Conservation (phyloP, 1,284 basidiomycete genomes). For the Vanrija sp. region DNA sequence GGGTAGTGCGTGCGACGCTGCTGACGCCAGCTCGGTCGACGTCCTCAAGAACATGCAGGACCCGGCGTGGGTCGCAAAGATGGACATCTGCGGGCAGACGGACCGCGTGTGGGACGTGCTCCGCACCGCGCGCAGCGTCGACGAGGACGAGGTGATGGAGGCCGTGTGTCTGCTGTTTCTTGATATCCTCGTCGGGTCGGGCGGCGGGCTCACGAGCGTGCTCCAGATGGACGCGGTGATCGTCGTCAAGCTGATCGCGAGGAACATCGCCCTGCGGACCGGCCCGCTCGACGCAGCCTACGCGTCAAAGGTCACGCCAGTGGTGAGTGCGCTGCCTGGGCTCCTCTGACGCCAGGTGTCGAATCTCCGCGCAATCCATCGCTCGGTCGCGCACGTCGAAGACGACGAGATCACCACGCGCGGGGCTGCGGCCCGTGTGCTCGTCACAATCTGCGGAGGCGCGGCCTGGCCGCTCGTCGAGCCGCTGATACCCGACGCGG, state of each 20-base stretch:
- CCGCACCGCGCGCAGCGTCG: conserved; percentile 13
- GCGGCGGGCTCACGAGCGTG: conserved; percentile 18
- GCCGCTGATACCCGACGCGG: neutral
- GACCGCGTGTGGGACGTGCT: conserved; percentile 34
- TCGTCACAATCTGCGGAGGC: conserved; percentile 5
- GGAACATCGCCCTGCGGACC: conserved; percentile 2
- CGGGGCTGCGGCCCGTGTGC: conserved; percentile 18
- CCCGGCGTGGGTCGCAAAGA: conserved; percentile 33
- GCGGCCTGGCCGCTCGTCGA: neutral
- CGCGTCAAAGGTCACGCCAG: conserved; percentile 10
- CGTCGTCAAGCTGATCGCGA: conserved; percentile 7
- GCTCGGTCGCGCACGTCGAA: neutral
- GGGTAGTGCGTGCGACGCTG: neutral
- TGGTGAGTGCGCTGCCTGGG: conserved; percentile 10
- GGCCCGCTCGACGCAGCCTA: conserved; percentile 24
- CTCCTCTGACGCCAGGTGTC: conserved; percentile 11
- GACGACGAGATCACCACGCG: conserved; percentile 12
- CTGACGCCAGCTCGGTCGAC: conserved; percentile 33
- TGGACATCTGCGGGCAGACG: conserved; percentile 39
- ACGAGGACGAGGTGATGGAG: conserved; percentile 31
- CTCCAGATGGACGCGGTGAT: conserved; percentile 12
- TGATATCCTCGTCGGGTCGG: conserved; percentile 13
- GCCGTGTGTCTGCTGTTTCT: conserved; percentile 28
- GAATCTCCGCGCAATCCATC: conserved; percentile 11
- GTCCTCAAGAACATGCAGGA: conserved; percentile 38